These are phyloP conservation scores for Ceratocystis colombiana DNA, from an alignment of 2,329 filamentous ascomycete species.

Conservation along the genomic window DNA sequence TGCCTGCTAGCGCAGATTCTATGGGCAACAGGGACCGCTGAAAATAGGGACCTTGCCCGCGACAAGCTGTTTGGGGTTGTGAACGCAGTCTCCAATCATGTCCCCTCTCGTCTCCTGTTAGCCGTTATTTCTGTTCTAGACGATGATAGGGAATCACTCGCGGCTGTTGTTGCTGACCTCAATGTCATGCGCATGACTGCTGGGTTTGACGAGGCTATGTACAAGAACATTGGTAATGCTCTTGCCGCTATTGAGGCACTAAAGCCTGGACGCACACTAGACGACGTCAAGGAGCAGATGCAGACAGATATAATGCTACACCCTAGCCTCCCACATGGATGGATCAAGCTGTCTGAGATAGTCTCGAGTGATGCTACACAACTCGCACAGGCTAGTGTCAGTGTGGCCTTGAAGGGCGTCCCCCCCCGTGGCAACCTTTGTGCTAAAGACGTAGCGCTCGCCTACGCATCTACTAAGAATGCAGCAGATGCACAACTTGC, in stretches of 20 bases:
- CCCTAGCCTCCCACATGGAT: slow-evolving; percentile 68
- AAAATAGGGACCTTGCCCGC: slow-evolving; percentile 64
- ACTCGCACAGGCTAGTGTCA: slow-evolving; percentile 56
- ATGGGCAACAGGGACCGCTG: slow-evolving; percentile 74
- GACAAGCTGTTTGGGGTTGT: slow-evolving; percentile 72
- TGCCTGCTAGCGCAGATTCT: slow-evolving; percentile 84
- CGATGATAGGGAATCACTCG: slow-evolving; percentile 64
- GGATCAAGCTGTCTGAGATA: slow-evolving; percentile 60
- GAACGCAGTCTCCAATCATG: slow-evolving; percentile 61
- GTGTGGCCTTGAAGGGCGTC: slow-evolving; percentile 61
- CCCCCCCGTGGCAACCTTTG: slow-evolving; percentile 61
- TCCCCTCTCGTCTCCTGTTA: slow-evolving; percentile 69
- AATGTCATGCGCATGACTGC: slow-evolving; percentile 59
- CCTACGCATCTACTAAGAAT: slow-evolving; percentile 63
- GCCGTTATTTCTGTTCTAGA: slow-evolving; percentile 78
- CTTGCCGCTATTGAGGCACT: slow-evolving; percentile 62
- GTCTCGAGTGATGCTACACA: slow-evolving; percentile 50
- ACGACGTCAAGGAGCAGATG: slow-evolving; percentile 52
- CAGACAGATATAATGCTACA: slow-evolving; percentile 71
- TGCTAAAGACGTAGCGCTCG: slow-evolving; percentile 58
- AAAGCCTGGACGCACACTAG: slow-evolving; percentile 39
- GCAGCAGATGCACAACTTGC: slow-evolving; percentile 66
- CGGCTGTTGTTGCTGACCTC: slow-evolving; percentile 71
- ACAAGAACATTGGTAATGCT: slow-evolving; percentile 61
- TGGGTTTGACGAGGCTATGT: slow-evolving; percentile 51